These are phyloP conservation scores for Rhodotorula sp. DNA, from an alignment of 1,284 basidiomycete species.

Conservation along the genomic window DNA sequence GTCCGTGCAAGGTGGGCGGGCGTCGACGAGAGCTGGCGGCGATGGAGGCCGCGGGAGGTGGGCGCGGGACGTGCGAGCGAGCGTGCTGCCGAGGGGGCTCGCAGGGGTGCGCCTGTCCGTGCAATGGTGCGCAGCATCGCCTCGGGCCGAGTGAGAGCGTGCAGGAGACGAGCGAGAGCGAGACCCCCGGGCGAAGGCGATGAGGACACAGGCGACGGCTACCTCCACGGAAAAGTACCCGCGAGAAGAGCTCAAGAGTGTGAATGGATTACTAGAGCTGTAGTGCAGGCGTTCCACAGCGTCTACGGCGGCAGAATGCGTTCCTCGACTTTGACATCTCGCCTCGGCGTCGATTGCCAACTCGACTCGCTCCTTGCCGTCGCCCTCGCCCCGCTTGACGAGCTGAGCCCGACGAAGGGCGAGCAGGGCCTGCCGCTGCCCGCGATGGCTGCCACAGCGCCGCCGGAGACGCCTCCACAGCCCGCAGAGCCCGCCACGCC, in stretches of 20 bases:
- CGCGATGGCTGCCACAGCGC: neutral
- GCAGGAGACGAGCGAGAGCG: neutral
- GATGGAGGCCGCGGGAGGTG: neutral
- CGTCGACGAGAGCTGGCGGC: neutral
- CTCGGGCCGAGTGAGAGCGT: accelerated
- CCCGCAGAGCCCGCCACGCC: neutral
- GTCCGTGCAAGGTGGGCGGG: neutral
- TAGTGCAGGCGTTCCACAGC: too few species aligned
- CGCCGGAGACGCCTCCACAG: neutral
- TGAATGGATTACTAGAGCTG: too few species aligned
- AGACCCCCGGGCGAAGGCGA: neutral
- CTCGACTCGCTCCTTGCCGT: too few species aligned
- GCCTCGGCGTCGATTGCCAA: too few species aligned
- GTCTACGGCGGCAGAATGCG: too few species aligned
- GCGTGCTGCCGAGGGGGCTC: neutral
- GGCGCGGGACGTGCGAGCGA: too few species aligned
- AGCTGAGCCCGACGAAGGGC: too few species aligned
- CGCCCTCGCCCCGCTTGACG: too few species aligned
- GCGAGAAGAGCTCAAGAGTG: too few species aligned
- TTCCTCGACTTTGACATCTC: too few species aligned
- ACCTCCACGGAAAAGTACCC: too few species aligned
- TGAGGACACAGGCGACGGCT: neutral
- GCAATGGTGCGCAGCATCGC: neutral
- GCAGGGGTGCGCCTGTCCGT: neutral
- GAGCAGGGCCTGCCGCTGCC: too few species aligned